These are phyloP conservation scores for Colletotrichum sp. DNA, from an alignment of 2,329 filamentous ascomycete genomes.

Conservation along the genomic window DNA sequence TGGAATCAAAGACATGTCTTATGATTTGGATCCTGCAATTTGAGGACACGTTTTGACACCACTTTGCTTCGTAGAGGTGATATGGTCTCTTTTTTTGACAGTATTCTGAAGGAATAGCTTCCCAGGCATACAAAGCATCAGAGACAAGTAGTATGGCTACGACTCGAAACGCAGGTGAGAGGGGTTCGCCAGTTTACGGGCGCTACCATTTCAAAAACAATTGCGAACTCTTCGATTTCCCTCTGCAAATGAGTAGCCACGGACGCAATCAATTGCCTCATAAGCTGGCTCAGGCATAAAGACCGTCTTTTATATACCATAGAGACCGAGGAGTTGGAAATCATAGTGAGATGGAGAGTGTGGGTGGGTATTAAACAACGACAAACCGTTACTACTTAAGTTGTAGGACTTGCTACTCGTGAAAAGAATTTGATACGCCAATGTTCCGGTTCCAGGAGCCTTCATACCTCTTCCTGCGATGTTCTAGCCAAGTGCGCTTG, in stretches of 20 bases:
- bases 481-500: background rate
- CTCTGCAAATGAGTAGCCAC: too few species aligned
- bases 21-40: too few species aligned
- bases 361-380: background rate
- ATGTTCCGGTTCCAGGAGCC: fast-evolving
- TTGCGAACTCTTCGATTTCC: too few species aligned
- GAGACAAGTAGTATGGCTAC: too few species aligned
- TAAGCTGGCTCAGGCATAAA: background rate
- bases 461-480: background rate
- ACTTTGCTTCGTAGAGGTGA: too few species aligned
- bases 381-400: background rate
- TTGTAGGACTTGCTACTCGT: background rate
- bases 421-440: background rate
- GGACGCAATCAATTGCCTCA: background rate
- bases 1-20: too few species aligned
- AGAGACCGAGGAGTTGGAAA: background rate
- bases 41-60: too few species aligned
- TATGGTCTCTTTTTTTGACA: background rate
- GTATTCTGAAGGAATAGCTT: background rate
- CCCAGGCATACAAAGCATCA: too few species aligned
- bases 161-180: too few species aligned
- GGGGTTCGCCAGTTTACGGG: too few species aligned
- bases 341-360: background rate
- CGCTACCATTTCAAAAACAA: too few species aligned
- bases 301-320: background rate